Percentiles rank a stretch among this genome's conserved stretches.
Evolutionary conservation across 352 stramenopile genomes (phyloP).

Genomic region (Pythium scleroteichum): DNA sequence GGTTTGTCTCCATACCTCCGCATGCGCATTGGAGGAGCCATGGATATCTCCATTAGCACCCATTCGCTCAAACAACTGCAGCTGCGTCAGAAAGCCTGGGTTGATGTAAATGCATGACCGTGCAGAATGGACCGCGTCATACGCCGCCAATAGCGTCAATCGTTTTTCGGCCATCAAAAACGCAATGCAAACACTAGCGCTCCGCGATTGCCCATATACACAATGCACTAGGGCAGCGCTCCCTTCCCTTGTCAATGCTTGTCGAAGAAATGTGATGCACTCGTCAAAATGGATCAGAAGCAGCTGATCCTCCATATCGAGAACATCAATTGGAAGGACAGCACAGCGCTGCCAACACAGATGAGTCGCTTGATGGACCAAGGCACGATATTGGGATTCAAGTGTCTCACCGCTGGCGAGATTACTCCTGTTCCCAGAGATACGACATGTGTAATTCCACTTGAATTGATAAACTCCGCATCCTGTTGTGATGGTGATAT

Average conservation of each 20-base stretch:
- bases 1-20: slow-evolving; percentile 27
- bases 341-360: slow-evolving; percentile 29
- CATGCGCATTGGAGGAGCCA: slow-evolving; percentile 55
- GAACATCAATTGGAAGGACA: slow-evolving; percentile 56
- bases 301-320: slow-evolving; percentile 79
- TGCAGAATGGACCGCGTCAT: slow-evolving; percentile 56
- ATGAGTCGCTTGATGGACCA: too few relatives aligned
- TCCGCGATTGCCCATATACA: slow-evolving; percentile 80
- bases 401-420: slow-evolving; percentile 35
- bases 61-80: slow-evolving; percentile 76
- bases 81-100: slow-evolving; percentile 62
- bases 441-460: slow-evolving; percentile 49
- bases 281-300: slow-evolving; percentile 60
- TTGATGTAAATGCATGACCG: slow-evolving; percentile 83
- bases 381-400: too few relatives aligned
- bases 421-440: slow-evolving; percentile 66
- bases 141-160: slow-evolving; percentile 48
- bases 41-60: slow-evolving; percentile 36
- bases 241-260: not conserved
- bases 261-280: slow-evolving; percentile 36
- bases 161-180: slow-evolving; percentile 60
- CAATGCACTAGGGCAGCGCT: slow-evolving; percentile 64
- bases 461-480: slow-evolving; percentile 37
- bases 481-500: slow-evolving; percentile 40
- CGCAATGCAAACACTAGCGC: slow-evolving; percentile 69